These are phyloP conservation scores for Mrakiaceae sp. DNA, from an alignment of 1,284 basidiomycete species.

Conservation along the genomic window DNA sequence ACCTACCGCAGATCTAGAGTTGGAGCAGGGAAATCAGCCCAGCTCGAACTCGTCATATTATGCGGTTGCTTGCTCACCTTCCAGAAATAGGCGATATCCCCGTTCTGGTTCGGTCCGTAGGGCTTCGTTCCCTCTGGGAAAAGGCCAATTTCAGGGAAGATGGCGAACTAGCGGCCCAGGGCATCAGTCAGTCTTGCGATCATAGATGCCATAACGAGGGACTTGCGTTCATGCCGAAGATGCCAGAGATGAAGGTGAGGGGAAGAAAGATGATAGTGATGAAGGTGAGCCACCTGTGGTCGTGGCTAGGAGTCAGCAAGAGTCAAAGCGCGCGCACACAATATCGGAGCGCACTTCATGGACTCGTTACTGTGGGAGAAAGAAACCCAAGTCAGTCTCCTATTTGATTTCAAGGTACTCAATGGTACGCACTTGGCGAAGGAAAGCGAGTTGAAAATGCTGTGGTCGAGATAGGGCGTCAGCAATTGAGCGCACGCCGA, in stretches of 20 bases:
- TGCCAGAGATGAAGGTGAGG: neutral
- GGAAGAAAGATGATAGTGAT: constrained; percentile 16
- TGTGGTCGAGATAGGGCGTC: neutral
- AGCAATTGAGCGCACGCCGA: neutral
- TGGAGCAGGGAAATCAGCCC: neutral
- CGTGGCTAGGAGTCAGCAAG: neutral
- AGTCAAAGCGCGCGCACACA: neutral
- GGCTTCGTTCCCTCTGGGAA: constrained; percentile 4
- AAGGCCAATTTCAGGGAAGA: constrained; percentile 8
- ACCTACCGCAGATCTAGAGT: neutral
- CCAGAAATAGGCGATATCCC: neutral
- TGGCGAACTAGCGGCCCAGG: neutral
- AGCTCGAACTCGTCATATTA: no score
- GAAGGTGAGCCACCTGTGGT: constrained; percentile 1
- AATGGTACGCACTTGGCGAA: neutral
- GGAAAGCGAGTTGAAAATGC: constrained; percentile 1
- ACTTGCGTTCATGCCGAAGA: neutral
- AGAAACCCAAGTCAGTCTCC: neutral
- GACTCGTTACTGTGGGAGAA: neutral
- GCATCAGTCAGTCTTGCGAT: neutral
- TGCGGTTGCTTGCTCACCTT: neutral
- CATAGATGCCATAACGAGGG: neutral
- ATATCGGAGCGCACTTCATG: neutral
- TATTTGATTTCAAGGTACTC: neutral
- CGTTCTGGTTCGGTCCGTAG: neutral